phyloP scores from a whole-genome alignment of 331 rosid genomes.

The Pyracantha coccinea region DNA sequence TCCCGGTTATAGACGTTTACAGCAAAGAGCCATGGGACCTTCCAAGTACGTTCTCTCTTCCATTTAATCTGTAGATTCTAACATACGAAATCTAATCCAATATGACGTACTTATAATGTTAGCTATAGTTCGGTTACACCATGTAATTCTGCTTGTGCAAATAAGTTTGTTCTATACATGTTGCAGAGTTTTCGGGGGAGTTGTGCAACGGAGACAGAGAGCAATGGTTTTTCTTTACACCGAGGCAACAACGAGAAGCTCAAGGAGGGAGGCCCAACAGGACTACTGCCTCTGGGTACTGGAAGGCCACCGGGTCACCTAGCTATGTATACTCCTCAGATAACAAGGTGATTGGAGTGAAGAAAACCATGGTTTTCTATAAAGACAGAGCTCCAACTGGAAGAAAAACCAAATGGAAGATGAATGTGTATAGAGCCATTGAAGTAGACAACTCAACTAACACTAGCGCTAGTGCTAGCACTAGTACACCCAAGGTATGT shows the following conservation, averaged over 20 bases:
- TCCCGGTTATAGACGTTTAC: conserved; percentile 54
- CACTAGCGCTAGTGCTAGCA: neutral
- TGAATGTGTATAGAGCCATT: conserved; percentile 85
- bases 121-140: no score
- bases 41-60: conserved; percentile 30
- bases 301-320: conserved; percentile 94
- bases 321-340: conserved; percentile 67
- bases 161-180: neutral
- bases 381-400: conserved; percentile 77
- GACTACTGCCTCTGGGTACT: conserved; percentile 67
- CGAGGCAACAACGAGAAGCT: conserved; percentile 65
- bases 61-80: neutral
- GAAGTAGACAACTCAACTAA: conserved; percentile 11
- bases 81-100: neutral
- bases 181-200: conserved; percentile 62
- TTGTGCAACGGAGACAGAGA: conserved; percentile 56
- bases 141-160: no score
- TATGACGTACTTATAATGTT: neutral
- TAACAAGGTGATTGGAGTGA: conserved; percentile 54
- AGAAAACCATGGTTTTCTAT: conserved; percentile 86
- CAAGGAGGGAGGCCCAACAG: conserved; percentile 79
- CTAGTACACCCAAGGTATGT: conserved; percentile 36
- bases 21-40: conserved; percentile 65
- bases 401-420: conserved; percentile 83
- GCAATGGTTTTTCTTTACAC: conserved; percentile 89